A percentile compares a stretch with the other conserved stretches of the same genome.
Conservation (phyloP, 129 eudicot genomes). For the Helichrysum umbraculigerum region DNA sequence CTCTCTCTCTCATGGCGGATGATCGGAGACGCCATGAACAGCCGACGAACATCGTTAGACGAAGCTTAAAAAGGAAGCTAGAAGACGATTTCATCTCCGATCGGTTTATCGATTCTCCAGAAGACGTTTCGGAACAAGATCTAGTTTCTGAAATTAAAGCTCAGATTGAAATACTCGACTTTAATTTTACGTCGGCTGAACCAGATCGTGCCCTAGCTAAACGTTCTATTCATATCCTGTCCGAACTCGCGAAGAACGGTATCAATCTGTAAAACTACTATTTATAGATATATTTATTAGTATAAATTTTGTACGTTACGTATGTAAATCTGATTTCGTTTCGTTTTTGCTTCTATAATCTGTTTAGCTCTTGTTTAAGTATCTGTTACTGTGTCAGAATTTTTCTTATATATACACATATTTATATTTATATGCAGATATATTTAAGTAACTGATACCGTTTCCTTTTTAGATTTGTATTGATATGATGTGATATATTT, state of each 20-base stretch:
- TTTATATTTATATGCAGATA: neutral
- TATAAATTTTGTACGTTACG: neutral
- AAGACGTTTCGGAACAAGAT: slow-evolving; percentile 47
- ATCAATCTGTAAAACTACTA: neutral
- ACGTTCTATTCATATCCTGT: slow-evolving; percentile 53
- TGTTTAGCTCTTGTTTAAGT: neutral
- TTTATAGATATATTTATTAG: neutral
- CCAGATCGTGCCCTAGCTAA: slow-evolving; percentile 73
- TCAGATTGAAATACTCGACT: slow-evolving; percentile 54
- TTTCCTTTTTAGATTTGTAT: neutral
- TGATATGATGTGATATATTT: neutral
- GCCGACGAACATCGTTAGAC: slow-evolving; percentile 50
- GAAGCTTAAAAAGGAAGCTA: slow-evolving; percentile 84
- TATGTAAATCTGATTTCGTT: neutral
- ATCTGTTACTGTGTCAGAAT: neutral
- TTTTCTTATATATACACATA: neutral
- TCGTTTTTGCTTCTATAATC: neutral
- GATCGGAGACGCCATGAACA: slow-evolving; percentile 58
- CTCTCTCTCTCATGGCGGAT: slow-evolving; percentile 60
- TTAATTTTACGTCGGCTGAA: slow-evolving; percentile 39
- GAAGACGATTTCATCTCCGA: slow-evolving; percentile 54
- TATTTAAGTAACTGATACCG: neutral
- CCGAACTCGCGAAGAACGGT: neutral
- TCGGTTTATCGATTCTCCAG: slow-evolving; percentile 33
- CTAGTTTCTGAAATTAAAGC: slow-evolving; percentile 47